Base-by-base conservation (phyloP, 1,139 yeast species). In the Arxiozyma bovina region DNA sequence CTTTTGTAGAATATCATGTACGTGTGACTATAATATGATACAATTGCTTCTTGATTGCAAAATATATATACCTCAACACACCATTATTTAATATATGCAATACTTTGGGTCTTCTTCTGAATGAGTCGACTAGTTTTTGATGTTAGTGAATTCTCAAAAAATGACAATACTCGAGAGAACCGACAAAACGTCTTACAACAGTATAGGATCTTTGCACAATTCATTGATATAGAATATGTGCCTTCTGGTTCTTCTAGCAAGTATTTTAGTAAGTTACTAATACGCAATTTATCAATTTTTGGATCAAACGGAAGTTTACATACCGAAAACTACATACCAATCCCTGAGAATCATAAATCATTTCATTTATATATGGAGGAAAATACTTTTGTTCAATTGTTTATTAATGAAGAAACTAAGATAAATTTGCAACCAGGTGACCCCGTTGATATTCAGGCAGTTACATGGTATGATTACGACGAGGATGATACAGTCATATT, bases 151-250 rank as follows among this genome's bases (percentile, higher is more conserved):
- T 45, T 54, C 22, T 27, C 9, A 30, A 40, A 27, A 15, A 46
- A 21, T 20, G 41, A 30, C 23, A 44, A 12, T n/a, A n/a, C n/a
- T 20, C 20, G 3, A n/a, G 21, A 42, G 25, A 27, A 43, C 17
- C 21, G 15, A 42, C 17, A 20, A 27, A 11, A 25, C 15, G 20
- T 5, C 27, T 40, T 52, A 9, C 42, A 50, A 11, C 56, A 62
- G 23, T 54, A 54, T 49, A 50, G 63, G 34, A 42, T 59, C 1
- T 34, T 61, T 22, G 60, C 60, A 9, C 63, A 57, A 18, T 50
- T 53, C 20, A 21, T 54, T 2, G 58, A 54, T 27, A 42, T 54
- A 21, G 50, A 52, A 18, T 45, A 45, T 30, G 17, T 25, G 22
- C 47, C 48, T 11, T 22, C 34, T 17, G 21, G 11, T 30, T 9